Percentiles rank a stretch among this genome's conserved stretches.
Evolutionary conservation across 495 filamentous ascomycete genomes (phyloP).

Genomic region (Neurospora sp.): DNA sequence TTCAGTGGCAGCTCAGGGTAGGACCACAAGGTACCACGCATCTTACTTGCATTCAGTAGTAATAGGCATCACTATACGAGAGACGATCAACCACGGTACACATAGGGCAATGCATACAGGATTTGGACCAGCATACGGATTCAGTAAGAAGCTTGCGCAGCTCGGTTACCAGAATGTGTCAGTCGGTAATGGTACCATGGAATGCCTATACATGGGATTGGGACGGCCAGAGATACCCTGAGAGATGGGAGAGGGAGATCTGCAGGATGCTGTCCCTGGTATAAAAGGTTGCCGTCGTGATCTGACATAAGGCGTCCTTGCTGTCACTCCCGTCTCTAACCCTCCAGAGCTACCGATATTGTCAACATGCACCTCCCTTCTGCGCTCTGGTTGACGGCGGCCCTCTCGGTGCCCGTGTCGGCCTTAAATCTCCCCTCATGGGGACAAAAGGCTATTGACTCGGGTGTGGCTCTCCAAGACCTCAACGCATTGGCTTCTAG

Average conservation of each 20-base stretch:
- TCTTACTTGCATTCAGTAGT: not conserved
- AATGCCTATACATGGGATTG: not conserved
- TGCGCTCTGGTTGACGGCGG: slow-evolving; percentile 2
- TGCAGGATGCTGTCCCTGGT: not conserved
- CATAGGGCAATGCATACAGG: not conserved
- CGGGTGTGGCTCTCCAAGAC: slow-evolving; percentile 13
- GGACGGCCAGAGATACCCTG: not conserved
- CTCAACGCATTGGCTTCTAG: slow-evolving; percentile 14
- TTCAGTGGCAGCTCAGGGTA: not conserved
- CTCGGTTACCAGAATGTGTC: not conserved
- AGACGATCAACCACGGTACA: not conserved
- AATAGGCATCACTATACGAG: not conserved
- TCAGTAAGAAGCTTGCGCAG: not conserved
- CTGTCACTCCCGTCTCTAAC: not conserved
- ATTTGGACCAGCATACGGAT: not conserved
- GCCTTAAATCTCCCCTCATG: slow-evolving; percentile 10
- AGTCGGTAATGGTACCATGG: not conserved
- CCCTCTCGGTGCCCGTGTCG: not conserved
- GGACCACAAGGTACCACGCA: not conserved
- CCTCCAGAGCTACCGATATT: not conserved
- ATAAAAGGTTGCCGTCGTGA: not conserved
- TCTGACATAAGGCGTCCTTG: not conserved
- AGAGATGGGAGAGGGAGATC: not conserved
- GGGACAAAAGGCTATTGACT: slow-evolving; percentile 14
- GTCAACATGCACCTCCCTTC: slow-evolving; percentile 1